phyloP scores from a whole-genome alignment of 805 yeast genomes.

The Spathaspora boniae region DNA sequence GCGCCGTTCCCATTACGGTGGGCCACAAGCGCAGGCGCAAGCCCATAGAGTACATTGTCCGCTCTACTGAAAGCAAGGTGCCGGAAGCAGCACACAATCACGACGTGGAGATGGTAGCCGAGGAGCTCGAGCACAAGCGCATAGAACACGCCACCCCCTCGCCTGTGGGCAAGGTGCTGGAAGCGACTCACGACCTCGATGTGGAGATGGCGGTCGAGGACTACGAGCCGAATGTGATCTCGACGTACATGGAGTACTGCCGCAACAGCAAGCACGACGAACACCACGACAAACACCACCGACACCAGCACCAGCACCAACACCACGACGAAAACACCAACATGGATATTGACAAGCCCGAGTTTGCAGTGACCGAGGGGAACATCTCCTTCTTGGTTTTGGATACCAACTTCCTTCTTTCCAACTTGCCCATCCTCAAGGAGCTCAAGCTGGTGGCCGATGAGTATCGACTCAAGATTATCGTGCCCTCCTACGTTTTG shows the following conservation, averaged over 20 bases:
- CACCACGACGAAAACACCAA: conserved; percentile 14
- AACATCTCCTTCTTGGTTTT: conserved; percentile 50
- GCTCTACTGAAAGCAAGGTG: conserved; percentile 24
- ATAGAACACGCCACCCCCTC: conserved; percentile 11
- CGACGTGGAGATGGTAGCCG: too few species aligned
- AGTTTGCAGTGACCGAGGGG: conserved; percentile 14
- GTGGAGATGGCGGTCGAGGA: conserved; percentile 49
- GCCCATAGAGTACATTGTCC: conserved; percentile 21
- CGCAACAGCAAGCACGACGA: conserved; percentile 5
- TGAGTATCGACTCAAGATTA: conserved; percentile 45
- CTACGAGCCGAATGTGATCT: conserved; percentile 43
- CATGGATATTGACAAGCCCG: conserved; percentile 12
- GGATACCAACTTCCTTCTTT: conserved; percentile 80
- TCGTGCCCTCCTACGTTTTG: conserved; percentile 70
- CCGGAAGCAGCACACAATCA: too few species aligned
- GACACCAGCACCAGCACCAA: too few species aligned
- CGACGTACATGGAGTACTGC: conserved; percentile 31
- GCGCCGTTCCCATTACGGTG: conserved; percentile 21
- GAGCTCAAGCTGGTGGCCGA: conserved; percentile 41
- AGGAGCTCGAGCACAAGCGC: too few species aligned
- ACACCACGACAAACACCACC: too few species aligned
- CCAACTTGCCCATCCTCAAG: conserved; percentile 61
- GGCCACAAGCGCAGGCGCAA: conserved; percentile 15
- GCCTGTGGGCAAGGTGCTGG: conserved; percentile 23
- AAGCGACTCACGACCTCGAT: conserved; percentile 28